Percentiles rank a stretch among this genome's conserved stretches.
Conservation (phyloP, 2,329 filamentous ascomycete species). For the Alternaria viburni region DNA sequence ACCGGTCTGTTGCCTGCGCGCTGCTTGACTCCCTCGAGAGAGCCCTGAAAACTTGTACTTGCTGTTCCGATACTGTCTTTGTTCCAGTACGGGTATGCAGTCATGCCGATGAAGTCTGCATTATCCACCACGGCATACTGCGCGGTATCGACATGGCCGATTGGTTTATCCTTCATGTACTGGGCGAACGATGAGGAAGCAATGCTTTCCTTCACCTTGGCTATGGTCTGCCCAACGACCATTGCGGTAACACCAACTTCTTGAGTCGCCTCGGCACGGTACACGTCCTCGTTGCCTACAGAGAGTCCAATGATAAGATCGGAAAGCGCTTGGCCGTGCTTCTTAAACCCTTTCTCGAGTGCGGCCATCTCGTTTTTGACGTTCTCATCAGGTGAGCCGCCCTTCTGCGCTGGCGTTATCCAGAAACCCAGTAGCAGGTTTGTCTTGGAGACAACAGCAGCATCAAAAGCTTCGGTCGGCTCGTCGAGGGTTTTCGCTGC, state of each 20-base stretch:
- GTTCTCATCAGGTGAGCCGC: conserved; percentile 50
- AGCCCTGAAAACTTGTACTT: conserved; percentile 47
- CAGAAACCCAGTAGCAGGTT: conserved; percentile 44
- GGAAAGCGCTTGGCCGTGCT: conserved; percentile 58
- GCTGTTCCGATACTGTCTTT: conserved; percentile 37
- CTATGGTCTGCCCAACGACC: conserved; percentile 65
- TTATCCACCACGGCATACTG: conserved; percentile 30
- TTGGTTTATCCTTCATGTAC: conserved; percentile 48
- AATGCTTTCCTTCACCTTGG: conserved; percentile 53
- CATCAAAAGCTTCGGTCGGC: conserved; percentile 60
- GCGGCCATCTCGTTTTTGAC: conserved; percentile 39
- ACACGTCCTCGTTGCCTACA: conserved; percentile 57
- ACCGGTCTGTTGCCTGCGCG: conserved; percentile 30
- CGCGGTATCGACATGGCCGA: conserved; percentile 45
- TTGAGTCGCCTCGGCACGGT: conserved; percentile 59
- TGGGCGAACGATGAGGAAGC: conserved; percentile 63
- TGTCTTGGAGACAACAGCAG: conserved; percentile 41
- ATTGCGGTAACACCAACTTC: conserved; percentile 68
- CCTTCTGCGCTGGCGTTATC: conserved; percentile 18
- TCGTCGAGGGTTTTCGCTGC: conserved; percentile 52
- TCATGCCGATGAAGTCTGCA: conserved; percentile 44
- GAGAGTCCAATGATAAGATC: conserved; percentile 46
- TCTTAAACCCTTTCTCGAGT: conserved; percentile 37
- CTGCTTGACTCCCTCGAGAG: conserved; percentile 26
- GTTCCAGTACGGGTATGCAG: conserved; percentile 43